Conservation (phyloP, 306 rosid species). For the Delonix regia region DNA sequence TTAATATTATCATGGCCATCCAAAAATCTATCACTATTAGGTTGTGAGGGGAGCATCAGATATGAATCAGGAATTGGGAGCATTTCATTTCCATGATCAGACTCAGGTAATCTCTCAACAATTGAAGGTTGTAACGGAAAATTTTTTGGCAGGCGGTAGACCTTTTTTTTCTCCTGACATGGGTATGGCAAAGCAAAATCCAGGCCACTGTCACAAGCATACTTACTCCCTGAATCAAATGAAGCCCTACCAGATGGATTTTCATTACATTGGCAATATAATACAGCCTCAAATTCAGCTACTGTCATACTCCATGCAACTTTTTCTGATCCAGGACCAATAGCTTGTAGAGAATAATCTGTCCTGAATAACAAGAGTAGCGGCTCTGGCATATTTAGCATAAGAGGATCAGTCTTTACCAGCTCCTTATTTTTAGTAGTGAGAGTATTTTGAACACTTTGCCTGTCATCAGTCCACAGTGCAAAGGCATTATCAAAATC, state of each 20-base stretch:
- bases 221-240: conserved; percentile 28
- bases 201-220: conserved; percentile 46
- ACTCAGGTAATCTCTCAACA: conserved; percentile 31
- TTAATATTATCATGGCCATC: background rate
- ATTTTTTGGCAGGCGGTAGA: conserved; percentile 46
- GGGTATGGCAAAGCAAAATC: conserved; percentile 62
- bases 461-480: conserved; percentile 22
- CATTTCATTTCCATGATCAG: conserved; percentile 23
- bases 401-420: conserved; percentile 35
- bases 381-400: conserved; percentile 20
- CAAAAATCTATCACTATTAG: conserved; percentile 7
- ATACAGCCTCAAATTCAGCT: conserved; percentile 62
- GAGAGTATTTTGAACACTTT: background rate
- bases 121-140: conserved; percentile 32
- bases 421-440: conserved; percentile 33
- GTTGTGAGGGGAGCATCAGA: conserved; percentile 44
- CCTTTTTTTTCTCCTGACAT: conserved; percentile 51
- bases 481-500: conserved; percentile 32
- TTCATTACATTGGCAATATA: conserved; percentile 51
- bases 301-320: conserved; percentile 61
- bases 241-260: conserved; percentile 29
- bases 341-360: conserved; percentile 59
- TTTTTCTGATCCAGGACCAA: conserved; percentile 41
- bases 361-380: conserved; percentile 58
- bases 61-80: conserved; percentile 35